These are phyloP conservation scores for Claviceps digitariae DNA, from an alignment of 2,329 filamentous ascomycete genomes.

Conservation along the genomic window DNA sequence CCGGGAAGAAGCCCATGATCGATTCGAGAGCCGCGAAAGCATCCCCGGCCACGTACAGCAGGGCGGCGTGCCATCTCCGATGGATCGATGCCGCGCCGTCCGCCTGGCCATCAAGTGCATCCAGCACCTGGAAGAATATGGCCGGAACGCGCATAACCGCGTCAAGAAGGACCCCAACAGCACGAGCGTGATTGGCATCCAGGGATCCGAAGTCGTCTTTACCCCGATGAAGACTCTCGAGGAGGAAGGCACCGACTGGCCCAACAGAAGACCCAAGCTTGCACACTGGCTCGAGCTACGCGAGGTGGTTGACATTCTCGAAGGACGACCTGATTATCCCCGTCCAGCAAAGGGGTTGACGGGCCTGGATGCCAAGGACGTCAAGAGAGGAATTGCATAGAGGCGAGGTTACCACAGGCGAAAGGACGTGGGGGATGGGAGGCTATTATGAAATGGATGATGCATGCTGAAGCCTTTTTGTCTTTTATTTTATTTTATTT, in stretches of 20 bases:
- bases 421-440: background rate
- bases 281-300: constrained; percentile 80
- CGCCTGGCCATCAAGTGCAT: constrained; percentile 89
- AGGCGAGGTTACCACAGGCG: no score
- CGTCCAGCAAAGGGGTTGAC: constrained; percentile 33
- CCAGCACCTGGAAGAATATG: constrained; percentile 73
- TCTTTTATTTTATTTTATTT: background rate
- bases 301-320: constrained; percentile 70
- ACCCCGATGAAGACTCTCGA: constrained; percentile 70
- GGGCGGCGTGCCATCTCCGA: constrained; percentile 80
- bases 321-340: constrained; percentile 49
- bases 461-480: background rate
- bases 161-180: constrained; percentile 64
- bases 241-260: constrained; percentile 81
- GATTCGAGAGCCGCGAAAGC: constrained; percentile 84
- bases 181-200: constrained; percentile 77
- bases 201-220: constrained; percentile 82
- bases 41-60: constrained; percentile 93
- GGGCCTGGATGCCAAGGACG: constrained; percentile 45
- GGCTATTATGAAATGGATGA: background rate
- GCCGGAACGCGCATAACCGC: constrained; percentile 48
- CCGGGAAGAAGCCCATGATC: constrained; percentile 77
- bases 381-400: constrained; percentile 37
- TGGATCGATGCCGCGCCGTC: constrained; percentile 89
- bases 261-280: constrained; percentile 66